Base-by-base conservation (phyloP, 1,284 basidiomycete species). In the Entoloma clypeatum region DNA sequence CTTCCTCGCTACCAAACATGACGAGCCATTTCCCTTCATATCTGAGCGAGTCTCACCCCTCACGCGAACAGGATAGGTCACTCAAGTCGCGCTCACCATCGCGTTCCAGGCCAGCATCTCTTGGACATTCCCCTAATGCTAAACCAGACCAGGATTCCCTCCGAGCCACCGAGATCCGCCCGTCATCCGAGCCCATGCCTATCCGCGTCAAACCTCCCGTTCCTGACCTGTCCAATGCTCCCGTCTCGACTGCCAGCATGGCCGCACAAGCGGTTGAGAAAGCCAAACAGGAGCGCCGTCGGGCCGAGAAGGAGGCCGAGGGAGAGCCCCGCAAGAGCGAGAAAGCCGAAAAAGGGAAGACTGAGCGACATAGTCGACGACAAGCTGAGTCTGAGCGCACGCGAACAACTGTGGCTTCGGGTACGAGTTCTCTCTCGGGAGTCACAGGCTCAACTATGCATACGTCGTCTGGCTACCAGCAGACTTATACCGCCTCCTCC, bases 211-310 rank as follows among this genome's bases (percentile, higher is more conserved):
- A 29, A 11, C 31, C 36, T 8, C 36, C 39, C 21, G 14, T 36
- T 21, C 10, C 41, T 21, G 39, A 51, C 32, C 39, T 36, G 9
- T 28, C 40, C 2, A 45, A 49, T 31, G 44, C 49, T 19, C 34
- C 43, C 44, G 33, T 50, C 43, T 62, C 50, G 9, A 61, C 58
- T 41, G 67, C 65, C 4, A 67, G 64, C 41, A 58, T 55, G 31
- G 63, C 65, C 27, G 66, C 65, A 5, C 59, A 60, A 49, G 62
- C 57, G n/a, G 48, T 66, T 11, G 64, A 67, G 47, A 61, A 61
- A 29, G 52, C 54, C 14, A 53, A 55, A 32, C 51, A 52, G 36
- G 65, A 64, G 38, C 59, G 57, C 18, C 57, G 56, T 33, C 53
- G 55, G 37, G 59, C 54, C 11, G 55, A 58, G 30, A 53, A 52